Conservation (phyloP, 345 rosid species). For the Adansonia digitata region DNA sequence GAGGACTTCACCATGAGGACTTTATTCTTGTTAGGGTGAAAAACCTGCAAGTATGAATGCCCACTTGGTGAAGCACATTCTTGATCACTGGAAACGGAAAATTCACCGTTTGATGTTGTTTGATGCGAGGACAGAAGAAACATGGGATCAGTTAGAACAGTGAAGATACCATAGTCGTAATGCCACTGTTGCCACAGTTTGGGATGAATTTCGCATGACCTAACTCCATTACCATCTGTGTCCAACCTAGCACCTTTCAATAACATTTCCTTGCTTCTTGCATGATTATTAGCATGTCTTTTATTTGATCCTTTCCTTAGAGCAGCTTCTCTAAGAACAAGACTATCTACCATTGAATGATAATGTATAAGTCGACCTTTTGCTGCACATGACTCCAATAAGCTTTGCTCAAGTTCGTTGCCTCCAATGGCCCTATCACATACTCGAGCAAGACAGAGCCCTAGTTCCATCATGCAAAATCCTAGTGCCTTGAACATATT, state of each 20-base stretch:
- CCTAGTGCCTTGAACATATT: constrained; percentile 56
- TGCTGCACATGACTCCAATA: constrained; percentile 68
- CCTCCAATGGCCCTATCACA: constrained; percentile 78
- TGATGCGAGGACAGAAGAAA: constrained; percentile 40
- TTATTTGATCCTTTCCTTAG: constrained; percentile 28
- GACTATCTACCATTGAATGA: constrained; percentile 57
- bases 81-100: constrained; percentile 13
- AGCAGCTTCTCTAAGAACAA: constrained; percentile 32
- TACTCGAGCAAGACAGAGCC: constrained; percentile 57
- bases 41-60: constrained; percentile 51
- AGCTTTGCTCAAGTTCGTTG: constrained; percentile 54
- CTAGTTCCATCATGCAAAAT: constrained; percentile 70
- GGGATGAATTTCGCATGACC: constrained; percentile 21
- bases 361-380: constrained; percentile 89
- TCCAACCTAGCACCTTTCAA: constrained; percentile 21
- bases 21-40: constrained; percentile 49
- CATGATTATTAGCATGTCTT: constrained; percentile 17
- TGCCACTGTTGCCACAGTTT: constrained; percentile 94
- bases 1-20: constrained; percentile 64
- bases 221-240: constrained; percentile 13
- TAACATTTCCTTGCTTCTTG: constrained; percentile 15
- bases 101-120: constrained; percentile 7
- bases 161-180: constrained; percentile 84
- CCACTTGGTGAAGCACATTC: constrained; percentile 42
- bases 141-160: constrained; percentile 82